phyloP scores from a whole-genome alignment of 495 filamentous ascomycete species.

The Penicillium dipodomyicola region DNA sequence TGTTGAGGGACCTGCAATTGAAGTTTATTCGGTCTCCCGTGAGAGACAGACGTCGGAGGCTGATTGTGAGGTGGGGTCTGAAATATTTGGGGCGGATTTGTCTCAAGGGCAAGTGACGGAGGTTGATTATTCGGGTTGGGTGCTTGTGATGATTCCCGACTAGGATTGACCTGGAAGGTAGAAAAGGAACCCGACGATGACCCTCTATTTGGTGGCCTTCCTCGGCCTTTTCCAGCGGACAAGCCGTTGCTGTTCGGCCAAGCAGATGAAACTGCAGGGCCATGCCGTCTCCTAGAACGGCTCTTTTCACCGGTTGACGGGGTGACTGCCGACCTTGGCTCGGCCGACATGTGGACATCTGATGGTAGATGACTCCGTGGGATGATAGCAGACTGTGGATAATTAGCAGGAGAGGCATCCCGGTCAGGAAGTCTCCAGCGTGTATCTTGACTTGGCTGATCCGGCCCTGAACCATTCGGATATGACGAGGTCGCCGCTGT shows the following conservation, averaged over 20 bases:
- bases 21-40: slow-evolving; percentile 50
- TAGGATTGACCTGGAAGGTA: slow-evolving; percentile 76
- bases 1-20: slow-evolving; percentile 80
- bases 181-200: slow-evolving; percentile 75
- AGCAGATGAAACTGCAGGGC: slow-evolving; percentile 90
- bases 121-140: slow-evolving; percentile 28
- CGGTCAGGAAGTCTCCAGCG: slow-evolving; percentile 48
- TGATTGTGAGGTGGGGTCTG: slow-evolving; percentile 27
- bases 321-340: slow-evolving; percentile 70
- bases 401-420: slow-evolving; percentile 61
- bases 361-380: slow-evolving; percentile 53
- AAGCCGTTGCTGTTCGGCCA: slow-evolving; percentile 73
- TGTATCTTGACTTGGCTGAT: slow-evolving; percentile 40
- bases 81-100: slow-evolving; percentile 23
- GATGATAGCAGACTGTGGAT: slow-evolving; percentile 80
- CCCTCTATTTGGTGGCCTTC: slow-evolving; percentile 80
- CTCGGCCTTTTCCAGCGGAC: slow-evolving; percentile 71
- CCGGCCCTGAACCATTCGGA: slow-evolving; percentile 19
- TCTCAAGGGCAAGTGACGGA: slow-evolving; percentile 30
- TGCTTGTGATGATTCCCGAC: slow-evolving; percentile 37
- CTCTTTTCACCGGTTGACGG: slow-evolving; percentile 53
- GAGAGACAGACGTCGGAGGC: slow-evolving; percentile 29
- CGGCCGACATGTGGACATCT: slow-evolving; percentile 49
- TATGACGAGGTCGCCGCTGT: slow-evolving; percentile 46
- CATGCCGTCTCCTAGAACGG: slow-evolving; percentile 72